These are phyloP conservation scores for Fusarium sp. DNA, from an alignment of 2,329 filamentous ascomycete genomes.

Conservation along the genomic window DNA sequence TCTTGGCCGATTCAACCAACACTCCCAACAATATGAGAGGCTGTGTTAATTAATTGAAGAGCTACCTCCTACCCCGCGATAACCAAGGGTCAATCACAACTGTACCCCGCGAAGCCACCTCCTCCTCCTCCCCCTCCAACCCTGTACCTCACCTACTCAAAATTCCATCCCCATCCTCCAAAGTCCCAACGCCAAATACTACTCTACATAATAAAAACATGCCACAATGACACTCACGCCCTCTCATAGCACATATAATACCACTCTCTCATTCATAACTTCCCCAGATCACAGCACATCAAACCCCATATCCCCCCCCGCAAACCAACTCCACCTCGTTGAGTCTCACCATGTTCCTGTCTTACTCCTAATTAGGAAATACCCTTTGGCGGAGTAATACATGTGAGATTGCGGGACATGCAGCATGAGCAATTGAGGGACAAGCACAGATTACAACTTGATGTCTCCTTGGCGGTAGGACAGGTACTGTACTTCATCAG, in stretches of 20 bases:
- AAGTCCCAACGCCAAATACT: neutral
- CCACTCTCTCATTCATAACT: no score
- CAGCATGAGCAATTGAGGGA: neutral
- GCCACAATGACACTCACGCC: neutral
- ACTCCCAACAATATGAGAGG: neutral
- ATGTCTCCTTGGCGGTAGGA: neutral
- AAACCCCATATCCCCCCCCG: conserved; percentile 30
- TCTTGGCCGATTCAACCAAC: no score
- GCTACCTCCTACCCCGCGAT: neutral
- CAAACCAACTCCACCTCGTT: conserved; percentile 24
- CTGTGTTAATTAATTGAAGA: no score
- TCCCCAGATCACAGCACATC: no score
- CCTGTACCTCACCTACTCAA: neutral
- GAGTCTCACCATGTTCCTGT: conserved; percentile 28
- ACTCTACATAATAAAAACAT: conserved; percentile 25
- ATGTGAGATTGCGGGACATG: neutral
- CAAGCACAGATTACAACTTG: no score
- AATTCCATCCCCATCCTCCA: neutral
- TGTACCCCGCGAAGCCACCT: neutral
- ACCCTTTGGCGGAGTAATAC: conserved; percentile 5
- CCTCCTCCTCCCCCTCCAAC: neutral
- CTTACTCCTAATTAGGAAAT: conserved; percentile 17
- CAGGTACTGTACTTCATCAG: neutral
- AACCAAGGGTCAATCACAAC: neutral
- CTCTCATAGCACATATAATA: no score